Evolutionary conservation across 2,329 filamentous ascomycete species (phyloP).

Genomic region (Aaosphaeria pasadenensis): DNA sequence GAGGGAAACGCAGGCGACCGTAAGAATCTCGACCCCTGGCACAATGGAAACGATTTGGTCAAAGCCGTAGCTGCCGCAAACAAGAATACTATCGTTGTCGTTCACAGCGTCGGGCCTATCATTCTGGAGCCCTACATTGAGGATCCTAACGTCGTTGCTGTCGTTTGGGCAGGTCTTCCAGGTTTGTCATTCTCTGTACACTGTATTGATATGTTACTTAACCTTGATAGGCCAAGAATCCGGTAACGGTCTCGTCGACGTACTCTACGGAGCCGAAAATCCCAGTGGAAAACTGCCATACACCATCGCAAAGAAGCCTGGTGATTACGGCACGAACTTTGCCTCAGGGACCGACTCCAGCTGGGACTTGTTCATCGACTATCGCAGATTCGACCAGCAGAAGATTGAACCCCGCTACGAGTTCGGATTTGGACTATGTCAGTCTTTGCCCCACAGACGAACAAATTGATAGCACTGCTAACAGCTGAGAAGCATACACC

Average conservation of each 20-base stretch:
- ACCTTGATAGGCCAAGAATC: slow-evolving; percentile 42
- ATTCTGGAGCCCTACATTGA: slow-evolving; percentile 36
- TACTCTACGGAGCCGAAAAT: slow-evolving; percentile 43
- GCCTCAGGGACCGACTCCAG: slow-evolving; percentile 23
- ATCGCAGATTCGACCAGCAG: slow-evolving; percentile 42
- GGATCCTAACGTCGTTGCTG: slow-evolving; percentile 36
- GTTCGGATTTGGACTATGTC: slow-evolving; percentile 45
- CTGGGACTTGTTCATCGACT: slow-evolving; percentile 47
- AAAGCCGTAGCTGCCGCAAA: slow-evolving; percentile 34
- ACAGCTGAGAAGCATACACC: slow-evolving; percentile 31
- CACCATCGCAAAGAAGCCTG: slow-evolving; percentile 33
- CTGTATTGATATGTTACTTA: no score
- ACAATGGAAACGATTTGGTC: slow-evolving; percentile 42
- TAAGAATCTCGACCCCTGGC: slow-evolving; percentile 48
- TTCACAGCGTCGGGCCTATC: slow-evolving; percentile 37
- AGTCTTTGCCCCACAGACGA: slow-evolving; percentile 4
- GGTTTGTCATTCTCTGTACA: slow-evolving; percentile 13
- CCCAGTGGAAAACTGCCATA: slow-evolving; percentile 59
- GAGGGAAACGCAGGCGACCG: slow-evolving; percentile 47
- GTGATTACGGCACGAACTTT: slow-evolving; percentile 30
- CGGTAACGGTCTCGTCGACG: slow-evolving; percentile 45
- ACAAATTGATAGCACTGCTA: not conserved
- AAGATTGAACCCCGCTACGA: slow-evolving; percentile 42
- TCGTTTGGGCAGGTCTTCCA: slow-evolving; percentile 40
- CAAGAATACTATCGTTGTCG: slow-evolving; percentile 38